These are phyloP conservation scores for Bonnemaisonia californica DNA, from an alignment of 31 red algal species.

Conservation along the genomic window DNA sequence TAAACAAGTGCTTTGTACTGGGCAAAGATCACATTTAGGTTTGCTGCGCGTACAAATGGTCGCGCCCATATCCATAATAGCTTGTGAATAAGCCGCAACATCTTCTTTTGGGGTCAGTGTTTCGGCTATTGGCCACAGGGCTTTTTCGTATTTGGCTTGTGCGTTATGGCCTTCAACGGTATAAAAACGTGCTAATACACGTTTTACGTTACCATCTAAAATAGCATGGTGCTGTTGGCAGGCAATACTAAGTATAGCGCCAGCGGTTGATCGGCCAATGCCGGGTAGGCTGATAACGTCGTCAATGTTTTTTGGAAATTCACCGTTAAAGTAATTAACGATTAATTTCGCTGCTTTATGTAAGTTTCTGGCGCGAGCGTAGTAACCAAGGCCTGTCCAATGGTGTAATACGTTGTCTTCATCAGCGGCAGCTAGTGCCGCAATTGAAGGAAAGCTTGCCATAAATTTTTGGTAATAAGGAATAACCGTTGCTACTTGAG, in stretches of 20 bases:
- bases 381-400: slow-evolving; percentile 74
- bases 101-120: too few relatives aligned
- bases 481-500: slow-evolving; percentile 51
- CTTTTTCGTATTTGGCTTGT: too few relatives aligned
- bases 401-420: slow-evolving; percentile 42
- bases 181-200: slow-evolving; percentile 55
- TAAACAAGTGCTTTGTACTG: too few relatives aligned
- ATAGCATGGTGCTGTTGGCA: slow-evolving; percentile 24
- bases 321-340: neutral
- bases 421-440: slow-evolving; percentile 26
- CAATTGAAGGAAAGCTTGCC: slow-evolving; percentile 37
- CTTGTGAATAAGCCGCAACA: too few relatives aligned
- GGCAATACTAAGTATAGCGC: slow-evolving; percentile 63
- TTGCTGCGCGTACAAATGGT: too few relatives aligned
- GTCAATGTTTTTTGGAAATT: neutral
- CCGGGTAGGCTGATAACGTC: slow-evolving; percentile 42
- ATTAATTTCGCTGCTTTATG: slow-evolving; percentile 37
- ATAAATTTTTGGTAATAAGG: slow-evolving; percentile 50
- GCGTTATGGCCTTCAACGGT: too few relatives aligned
- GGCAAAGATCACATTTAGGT: too few relatives aligned
- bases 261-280: slow-evolving; percentile 61
- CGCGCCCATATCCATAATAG: too few relatives aligned
- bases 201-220: slow-evolving; percentile 59
- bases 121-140: too few relatives aligned
- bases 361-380: slow-evolving; percentile 47